These are phyloP conservation scores for Dictyophora rubrovolvata DNA, from an alignment of 768 basidiomycete genomes.

Conservation along the genomic window DNA sequence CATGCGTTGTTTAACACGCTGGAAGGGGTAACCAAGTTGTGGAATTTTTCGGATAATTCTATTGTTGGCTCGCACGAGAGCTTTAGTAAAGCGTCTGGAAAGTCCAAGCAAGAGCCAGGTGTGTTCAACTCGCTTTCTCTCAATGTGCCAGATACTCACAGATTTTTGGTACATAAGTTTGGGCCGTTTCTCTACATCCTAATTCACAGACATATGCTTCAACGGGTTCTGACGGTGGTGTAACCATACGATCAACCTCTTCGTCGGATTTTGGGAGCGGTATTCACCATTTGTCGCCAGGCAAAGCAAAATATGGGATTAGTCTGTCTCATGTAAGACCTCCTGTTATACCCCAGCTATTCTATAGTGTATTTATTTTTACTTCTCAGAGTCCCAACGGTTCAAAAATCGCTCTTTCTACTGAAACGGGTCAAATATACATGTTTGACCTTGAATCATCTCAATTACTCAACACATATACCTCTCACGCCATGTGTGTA, in stretches of 20 bases:
- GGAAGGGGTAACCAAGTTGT: conserved; percentile 72
- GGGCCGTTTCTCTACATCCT: conserved; percentile 78
- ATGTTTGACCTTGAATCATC: conserved; percentile 71
- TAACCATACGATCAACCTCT: conserved; percentile 63
- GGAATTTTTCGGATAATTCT: conserved; percentile 57
- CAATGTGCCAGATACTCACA: background rate
- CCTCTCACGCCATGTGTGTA: conserved; percentile 85
- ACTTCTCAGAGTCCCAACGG: conserved; percentile 76
- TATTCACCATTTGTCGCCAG: conserved; percentile 49
- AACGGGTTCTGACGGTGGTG: conserved; percentile 60
- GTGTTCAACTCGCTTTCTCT: conserved; percentile 20
- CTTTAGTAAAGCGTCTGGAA: conserved; percentile 39
- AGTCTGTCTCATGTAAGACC: conserved; percentile 54
- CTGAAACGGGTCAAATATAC: conserved; percentile 81
- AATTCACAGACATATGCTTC: conserved; percentile 63
- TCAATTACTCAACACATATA: conserved; percentile 58
- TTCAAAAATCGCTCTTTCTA: conserved; percentile 65
- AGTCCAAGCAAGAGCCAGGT: conserved; percentile 57
- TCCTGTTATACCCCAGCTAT: conserved; percentile 7
- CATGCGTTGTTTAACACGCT: conserved; percentile 69
- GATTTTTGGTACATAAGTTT: conserved; percentile 39
- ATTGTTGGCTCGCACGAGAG: conserved; percentile 63
- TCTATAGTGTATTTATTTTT: background rate
- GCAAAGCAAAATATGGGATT: conserved; percentile 72
- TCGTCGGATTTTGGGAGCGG: conserved; percentile 56